Evolutionary conservation across 768 basidiomycete genomes (phyloP), one percentile per base, ranked within the genome.

Genomic region (Tylopilus intermedius): DNA sequence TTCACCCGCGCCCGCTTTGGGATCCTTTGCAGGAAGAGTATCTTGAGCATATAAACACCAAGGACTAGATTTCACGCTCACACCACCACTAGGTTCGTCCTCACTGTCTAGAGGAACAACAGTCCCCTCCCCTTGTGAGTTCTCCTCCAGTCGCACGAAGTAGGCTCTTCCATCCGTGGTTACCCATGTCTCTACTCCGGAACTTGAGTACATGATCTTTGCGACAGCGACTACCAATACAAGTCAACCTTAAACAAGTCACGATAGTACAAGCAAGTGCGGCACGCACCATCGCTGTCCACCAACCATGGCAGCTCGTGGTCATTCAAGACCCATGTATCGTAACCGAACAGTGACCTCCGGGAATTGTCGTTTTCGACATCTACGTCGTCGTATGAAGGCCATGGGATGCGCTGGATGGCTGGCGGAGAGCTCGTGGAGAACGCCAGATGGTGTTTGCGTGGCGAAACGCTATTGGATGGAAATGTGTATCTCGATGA

Each of bases 361-460:
- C 59, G 73, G 45, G 66, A 66, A 27, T 65, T 63, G n/a, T 58
- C 59, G 22, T 60, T 60, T 18, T 71, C 72, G 11, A 67, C 70
- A 27, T 78, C 72, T 30, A 65, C 64, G 8, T 74, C 74, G 21
- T 72, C 72, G 33, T 77, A 73, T 33, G 71, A 66, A 8, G 91
- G 90, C 90, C 91, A 93, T 2, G 90, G 89, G 60, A 93, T 88
- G 22, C 85, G 81, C 61, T 93, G 90, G 26, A 93, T 74, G 3
- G 89, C 81, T 1, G 88, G 80, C 2, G 91, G 90, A 50, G 74
- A 79, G 58, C 72, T 74, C 0, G 89, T 91, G 3, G 90, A 86
- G 64, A 91, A 91, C 38, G 86, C 54, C 26, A 93, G 74, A 67
- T 82, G 77, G 46, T 81, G 71, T 62, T 75, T 81, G 48, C 90